Evolutionary conservation across 352 stramenopile genomes (phyloP).

Genomic region (Globisporangium nagaii): DNA sequence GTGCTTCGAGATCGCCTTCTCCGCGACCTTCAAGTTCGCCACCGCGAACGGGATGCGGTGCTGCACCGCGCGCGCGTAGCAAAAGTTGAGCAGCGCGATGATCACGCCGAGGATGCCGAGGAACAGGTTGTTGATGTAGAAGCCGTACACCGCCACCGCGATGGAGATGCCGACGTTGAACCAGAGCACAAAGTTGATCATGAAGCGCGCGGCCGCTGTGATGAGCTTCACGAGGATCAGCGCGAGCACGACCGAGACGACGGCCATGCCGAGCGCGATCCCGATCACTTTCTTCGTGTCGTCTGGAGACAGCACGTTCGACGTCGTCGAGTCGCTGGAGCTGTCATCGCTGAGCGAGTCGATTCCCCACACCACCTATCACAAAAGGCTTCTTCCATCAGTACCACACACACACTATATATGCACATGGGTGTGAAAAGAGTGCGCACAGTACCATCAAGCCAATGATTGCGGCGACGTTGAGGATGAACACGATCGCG

Average conservation of each 20-base stretch:
- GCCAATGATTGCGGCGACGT: slow-evolving; percentile 68
- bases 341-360: slow-evolving; percentile 38
- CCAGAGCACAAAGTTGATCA: slow-evolving; percentile 85
- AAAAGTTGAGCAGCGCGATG: slow-evolving; percentile 66
- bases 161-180: slow-evolving; percentile 79
- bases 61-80: slow-evolving; percentile 83
- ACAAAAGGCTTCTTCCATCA: too few species aligned
- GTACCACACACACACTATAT: too few species aligned
- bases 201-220: slow-evolving; percentile 63
- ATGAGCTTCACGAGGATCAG: slow-evolving; percentile 78
- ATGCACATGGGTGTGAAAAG: background rate
- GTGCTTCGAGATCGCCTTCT: slow-evolving; percentile 88
- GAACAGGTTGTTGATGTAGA: slow-evolving; percentile 61
- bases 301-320: slow-evolving; percentile 38
- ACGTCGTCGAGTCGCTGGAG: slow-evolving; percentile 31
- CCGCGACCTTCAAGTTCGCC: slow-evolving; percentile 87
- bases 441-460: too few species aligned
- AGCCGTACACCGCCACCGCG: slow-evolving; percentile 60
- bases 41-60: slow-evolving; percentile 92
- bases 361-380: slow-evolving; percentile 51
- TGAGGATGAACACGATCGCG: slow-evolving; percentile 68
- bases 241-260: slow-evolving; percentile 53
- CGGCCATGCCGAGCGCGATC: slow-evolving; percentile 48
- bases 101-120: slow-evolving; percentile 60
- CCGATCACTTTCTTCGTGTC: slow-evolving; percentile 60